Evolutionary conservation across 495 filamentous ascomycete species (phyloP).

Genomic region (Letharia columbiana): DNA sequence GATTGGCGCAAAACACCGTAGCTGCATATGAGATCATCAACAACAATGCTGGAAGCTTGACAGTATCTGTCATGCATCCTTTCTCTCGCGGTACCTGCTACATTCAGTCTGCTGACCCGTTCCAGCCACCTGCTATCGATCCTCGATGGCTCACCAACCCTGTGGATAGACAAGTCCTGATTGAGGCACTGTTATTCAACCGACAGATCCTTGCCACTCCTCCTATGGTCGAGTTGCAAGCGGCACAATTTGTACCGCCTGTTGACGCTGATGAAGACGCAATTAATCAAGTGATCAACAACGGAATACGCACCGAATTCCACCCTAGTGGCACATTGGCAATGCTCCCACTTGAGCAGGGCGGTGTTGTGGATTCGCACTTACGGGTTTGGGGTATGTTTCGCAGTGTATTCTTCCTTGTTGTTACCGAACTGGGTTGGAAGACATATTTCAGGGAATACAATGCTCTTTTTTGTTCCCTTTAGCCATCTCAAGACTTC

Average conservation of each 20-base stretch:
- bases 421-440: no score
- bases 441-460: background rate
- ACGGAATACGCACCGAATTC: conserved; percentile 34
- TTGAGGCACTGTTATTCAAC: conserved; percentile 27
- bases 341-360: conserved; percentile 40
- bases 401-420: background rate
- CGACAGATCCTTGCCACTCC: conserved; percentile 26
- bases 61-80: conserved; percentile 35
- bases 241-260: conserved; percentile 28
- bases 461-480: background rate
- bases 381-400: conserved; percentile 39
- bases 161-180: conserved; percentile 34
- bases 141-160: conserved; percentile 30
- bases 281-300: conserved; percentile 26
- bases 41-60: conserved; percentile 28
- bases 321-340: conserved; percentile 45
- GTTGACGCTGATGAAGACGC: conserved; percentile 26
- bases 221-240: conserved; percentile 26
- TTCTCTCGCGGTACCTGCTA: conserved; percentile 34
- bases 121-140: conserved; percentile 30
- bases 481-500: background rate
- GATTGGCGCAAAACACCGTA: conserved; percentile 22
- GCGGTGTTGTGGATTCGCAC: conserved; percentile 43
- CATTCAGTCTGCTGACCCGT: conserved; percentile 29
- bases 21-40: conserved; percentile 29